Base-by-base conservation (phyloP, 2,329 filamentous ascomycete genomes). In the Clonostachys byssicola region DNA sequence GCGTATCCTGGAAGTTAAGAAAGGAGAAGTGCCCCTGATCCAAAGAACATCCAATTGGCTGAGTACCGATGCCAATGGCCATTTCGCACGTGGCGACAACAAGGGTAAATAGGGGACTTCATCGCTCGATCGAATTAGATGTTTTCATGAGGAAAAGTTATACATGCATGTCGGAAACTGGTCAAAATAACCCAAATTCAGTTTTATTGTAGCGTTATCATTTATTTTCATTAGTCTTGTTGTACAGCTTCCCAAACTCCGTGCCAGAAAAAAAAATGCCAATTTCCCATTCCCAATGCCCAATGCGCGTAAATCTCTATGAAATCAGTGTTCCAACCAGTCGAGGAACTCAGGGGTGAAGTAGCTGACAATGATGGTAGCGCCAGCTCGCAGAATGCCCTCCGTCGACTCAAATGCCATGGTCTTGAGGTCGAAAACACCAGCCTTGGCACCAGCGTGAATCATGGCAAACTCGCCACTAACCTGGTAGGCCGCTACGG, bases 401-500 rank as follows among this genome's bases (percentile, higher is more conserved):
- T 97, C 89, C 1, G 90, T 95, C 49, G 89, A 87, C 73, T 99
- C 94, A 57, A 96, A 92, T 0, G 90, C 94, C 89, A 96, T 96
- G 5, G 85, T 75, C 73, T 92, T 94, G 61, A 97, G 73, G 64
- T 96, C 92, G 62, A 97, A 99, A 4, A 99, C 94, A 5, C 94
- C 94, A 2, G 94, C 92, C 66, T 96, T 95, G 43, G 94, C 94
- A 17, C 81, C 94, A 0, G 94, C 94, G 61, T 96, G 90, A 45
- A 99, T 94, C 94, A 97, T 97, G 54, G 94, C 92, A 63, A 86
- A 99, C 72, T 99, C 94, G 56, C 94, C 94, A 59, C 88, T 94
- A 49, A 99, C 94, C 66, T 99, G 94, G 67, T 99, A 99, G 18
- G 94, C 92, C 2, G 94, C 92, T 35, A 99, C 80, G 3, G 94